Percentiles rank a stretch among this genome's conserved stretches.
phyloP scores from a whole-genome alignment of 805 yeast genomes.

The Lachancea fermentati region DNA sequence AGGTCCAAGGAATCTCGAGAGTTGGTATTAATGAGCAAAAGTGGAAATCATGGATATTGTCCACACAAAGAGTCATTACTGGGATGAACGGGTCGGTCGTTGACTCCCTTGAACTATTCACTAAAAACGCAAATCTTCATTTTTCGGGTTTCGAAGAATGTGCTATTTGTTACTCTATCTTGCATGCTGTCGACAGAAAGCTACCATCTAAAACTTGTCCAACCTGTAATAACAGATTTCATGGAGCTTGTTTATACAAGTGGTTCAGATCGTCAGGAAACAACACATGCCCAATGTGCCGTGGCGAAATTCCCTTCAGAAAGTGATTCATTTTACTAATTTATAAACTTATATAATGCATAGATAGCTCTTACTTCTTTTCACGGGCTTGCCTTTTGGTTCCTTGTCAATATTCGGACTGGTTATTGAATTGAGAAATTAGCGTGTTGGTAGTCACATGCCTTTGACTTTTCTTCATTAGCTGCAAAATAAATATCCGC shows the following conservation, averaged over 20 bases:
- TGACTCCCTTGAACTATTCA: slow-evolving; percentile 37
- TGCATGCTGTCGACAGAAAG: slow-evolving; percentile 81
- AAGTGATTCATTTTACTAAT: slow-evolving; percentile 11
- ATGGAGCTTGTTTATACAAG: slow-evolving; percentile 89
- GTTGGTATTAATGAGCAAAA: slow-evolving; percentile 87
- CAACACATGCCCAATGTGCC: slow-evolving; percentile 92
- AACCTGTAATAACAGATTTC: slow-evolving; percentile 91
- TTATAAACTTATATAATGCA: too few species aligned
- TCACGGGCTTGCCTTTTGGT: too few species aligned
- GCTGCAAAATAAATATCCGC: too few species aligned
- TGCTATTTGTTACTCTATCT: slow-evolving; percentile 90
- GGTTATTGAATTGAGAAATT: too few species aligned
- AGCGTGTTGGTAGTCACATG: too few species aligned
- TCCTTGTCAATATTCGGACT: too few species aligned
- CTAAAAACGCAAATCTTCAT: slow-evolving; percentile 70
- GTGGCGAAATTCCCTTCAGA: slow-evolving; percentile 38
- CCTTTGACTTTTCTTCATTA: too few species aligned
- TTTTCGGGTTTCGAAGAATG: slow-evolving; percentile 95
- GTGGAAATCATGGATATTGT: slow-evolving; percentile 93
- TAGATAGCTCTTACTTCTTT: too few species aligned
- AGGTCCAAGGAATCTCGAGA: slow-evolving; percentile 70
- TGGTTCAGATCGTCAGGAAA: slow-evolving; percentile 96
- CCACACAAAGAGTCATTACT: slow-evolving; percentile 78
- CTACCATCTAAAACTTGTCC: slow-evolving; percentile 84
- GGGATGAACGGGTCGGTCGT: slow-evolving; percentile 62